These are phyloP conservation scores for Globisporangium mamillatum DNA, from an alignment of 352 stramenopile genomes.

Conservation along the genomic window DNA sequence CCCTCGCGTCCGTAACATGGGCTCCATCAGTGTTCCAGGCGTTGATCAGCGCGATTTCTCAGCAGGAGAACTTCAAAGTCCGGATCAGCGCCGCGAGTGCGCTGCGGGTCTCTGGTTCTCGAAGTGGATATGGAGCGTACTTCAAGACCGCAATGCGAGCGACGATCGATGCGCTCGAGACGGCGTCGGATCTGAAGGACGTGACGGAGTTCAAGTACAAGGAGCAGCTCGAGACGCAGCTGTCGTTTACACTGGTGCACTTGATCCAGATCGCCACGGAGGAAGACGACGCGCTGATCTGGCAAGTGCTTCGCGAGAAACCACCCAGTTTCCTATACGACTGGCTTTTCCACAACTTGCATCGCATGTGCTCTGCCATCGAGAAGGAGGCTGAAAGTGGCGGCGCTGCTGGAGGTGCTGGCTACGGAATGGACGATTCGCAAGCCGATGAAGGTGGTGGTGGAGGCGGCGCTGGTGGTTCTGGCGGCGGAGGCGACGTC, in stretches of 20 bases:
- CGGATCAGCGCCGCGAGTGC: slow-evolving; percentile 81
- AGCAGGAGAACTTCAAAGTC: slow-evolving; percentile 90
- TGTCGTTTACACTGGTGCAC: slow-evolving; percentile 85
- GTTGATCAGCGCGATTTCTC: slow-evolving; percentile 65
- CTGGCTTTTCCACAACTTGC: slow-evolving; percentile 84
- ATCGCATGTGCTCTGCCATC: slow-evolving; percentile 74
- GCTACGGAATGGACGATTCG: slow-evolving; percentile 24
- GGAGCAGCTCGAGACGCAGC: slow-evolving; percentile 81
- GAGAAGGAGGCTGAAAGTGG: slow-evolving; percentile 46
- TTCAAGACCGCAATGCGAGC: slow-evolving; percentile 60
- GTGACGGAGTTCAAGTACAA: slow-evolving; percentile 91
- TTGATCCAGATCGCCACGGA: slow-evolving; percentile 71
- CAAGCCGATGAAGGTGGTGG: slow-evolving; percentile 28
- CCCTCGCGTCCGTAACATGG: slow-evolving; percentile 74
- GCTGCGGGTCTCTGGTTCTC: slow-evolving; percentile 63
- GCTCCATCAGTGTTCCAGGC: slow-evolving; percentile 74
- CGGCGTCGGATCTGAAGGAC: slow-evolving; percentile 80
- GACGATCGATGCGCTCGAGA: slow-evolving; percentile 78
- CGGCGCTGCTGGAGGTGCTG: not conserved
- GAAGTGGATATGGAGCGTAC: slow-evolving; percentile 71
- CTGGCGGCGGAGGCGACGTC: slow-evolving; percentile 36
- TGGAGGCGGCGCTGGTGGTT: slow-evolving; percentile 11
- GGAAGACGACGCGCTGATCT: slow-evolving; percentile 71
- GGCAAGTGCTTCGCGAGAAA: slow-evolving; percentile 63
- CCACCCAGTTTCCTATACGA: slow-evolving; percentile 81